Percentiles rank a stretch among this genome's conserved stretches.
These are phyloP conservation scores for Paratinospora sagittata DNA, from an alignment of 164 flowering plant genomes.

Conservation along the genomic window DNA sequence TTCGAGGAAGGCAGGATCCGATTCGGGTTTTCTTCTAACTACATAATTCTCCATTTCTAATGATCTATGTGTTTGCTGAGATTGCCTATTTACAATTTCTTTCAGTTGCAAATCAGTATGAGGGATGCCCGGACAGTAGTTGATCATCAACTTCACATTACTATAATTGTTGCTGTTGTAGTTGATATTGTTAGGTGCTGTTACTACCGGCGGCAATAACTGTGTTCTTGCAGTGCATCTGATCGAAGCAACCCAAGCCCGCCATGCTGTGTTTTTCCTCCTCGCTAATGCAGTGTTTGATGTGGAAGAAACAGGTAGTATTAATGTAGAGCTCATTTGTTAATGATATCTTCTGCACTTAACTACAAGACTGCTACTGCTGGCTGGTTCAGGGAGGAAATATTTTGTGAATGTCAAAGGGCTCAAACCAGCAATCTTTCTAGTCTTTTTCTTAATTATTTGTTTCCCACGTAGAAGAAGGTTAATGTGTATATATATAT, in stretches of 20 bases:
- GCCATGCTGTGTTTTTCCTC: neutral
- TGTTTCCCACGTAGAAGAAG: too few species aligned
- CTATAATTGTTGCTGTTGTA: neutral
- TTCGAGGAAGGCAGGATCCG: slow-evolving; percentile 39
- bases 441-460: too few species aligned
- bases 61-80: slow-evolving; percentile 13
- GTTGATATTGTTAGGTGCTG: neutral
- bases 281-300: too few species aligned
- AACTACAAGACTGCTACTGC: too few species aligned
- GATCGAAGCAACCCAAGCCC: neutral
- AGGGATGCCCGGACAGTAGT: slow-evolving; percentile 30
- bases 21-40: slow-evolving; percentile 16
- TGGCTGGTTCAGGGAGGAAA: too few species aligned
- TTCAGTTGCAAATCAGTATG: slow-evolving; percentile 29
- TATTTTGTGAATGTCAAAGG: too few species aligned
- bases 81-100: slow-evolving; percentile 47
- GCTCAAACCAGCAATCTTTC: too few species aligned
- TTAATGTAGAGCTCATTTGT: slow-evolving; percentile 1
- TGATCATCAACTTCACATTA: neutral
- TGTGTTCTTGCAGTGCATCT: slow-evolving; percentile 9
- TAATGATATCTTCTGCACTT: too few species aligned
- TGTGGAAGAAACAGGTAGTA: neutral
- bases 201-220: neutral
- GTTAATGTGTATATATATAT: too few species aligned
- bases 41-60: neutral